A percentile compares a stretch with the other conserved stretches of the same genome.
Evolutionary conservation across 352 stramenopile genomes (phyloP).

Genomic region (Phytophthora aleatoria): DNA sequence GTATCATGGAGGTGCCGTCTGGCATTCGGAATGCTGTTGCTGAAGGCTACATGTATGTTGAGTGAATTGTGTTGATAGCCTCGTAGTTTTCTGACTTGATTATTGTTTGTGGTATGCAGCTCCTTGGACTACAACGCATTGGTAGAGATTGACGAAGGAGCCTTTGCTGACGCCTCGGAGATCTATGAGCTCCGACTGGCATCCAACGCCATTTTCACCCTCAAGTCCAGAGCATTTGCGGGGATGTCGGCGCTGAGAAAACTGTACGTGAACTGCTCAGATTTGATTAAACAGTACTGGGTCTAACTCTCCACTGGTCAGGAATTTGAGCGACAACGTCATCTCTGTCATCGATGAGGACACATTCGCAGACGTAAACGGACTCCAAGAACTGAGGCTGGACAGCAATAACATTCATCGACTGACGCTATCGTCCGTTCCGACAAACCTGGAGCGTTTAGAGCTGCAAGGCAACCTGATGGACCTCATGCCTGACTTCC

Average conservation of each 20-base stretch:
- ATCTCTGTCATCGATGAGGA: constrained; percentile 62
- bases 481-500: constrained; percentile 61
- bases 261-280: constrained; percentile 38
- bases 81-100: constrained; percentile 6
- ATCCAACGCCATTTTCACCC: constrained; percentile 66
- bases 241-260: constrained; percentile 57
- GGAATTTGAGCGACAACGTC: constrained; percentile 73
- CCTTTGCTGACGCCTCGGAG: constrained; percentile 47
- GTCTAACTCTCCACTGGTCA: constrained; percentile 8
- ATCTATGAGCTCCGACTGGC: constrained; percentile 59
- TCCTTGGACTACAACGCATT: constrained; percentile 69
- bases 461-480: constrained; percentile 61
- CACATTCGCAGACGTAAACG: constrained; percentile 53
- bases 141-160: constrained; percentile 52
- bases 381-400: constrained; percentile 47
- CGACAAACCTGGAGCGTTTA: constrained; percentile 43
- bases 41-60: constrained; percentile 60
- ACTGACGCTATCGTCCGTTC: constrained; percentile 45
- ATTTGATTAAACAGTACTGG: too few relatives aligned
- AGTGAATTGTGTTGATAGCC: background rate
- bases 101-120: constrained; percentile 26
- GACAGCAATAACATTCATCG: constrained; percentile 56
- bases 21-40: constrained; percentile 45
- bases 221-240: constrained; percentile 55
- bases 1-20: constrained; percentile 41